Conservation (phyloP, 2,329 filamentous ascomycete species). For the Hypoxylon sp. region DNA sequence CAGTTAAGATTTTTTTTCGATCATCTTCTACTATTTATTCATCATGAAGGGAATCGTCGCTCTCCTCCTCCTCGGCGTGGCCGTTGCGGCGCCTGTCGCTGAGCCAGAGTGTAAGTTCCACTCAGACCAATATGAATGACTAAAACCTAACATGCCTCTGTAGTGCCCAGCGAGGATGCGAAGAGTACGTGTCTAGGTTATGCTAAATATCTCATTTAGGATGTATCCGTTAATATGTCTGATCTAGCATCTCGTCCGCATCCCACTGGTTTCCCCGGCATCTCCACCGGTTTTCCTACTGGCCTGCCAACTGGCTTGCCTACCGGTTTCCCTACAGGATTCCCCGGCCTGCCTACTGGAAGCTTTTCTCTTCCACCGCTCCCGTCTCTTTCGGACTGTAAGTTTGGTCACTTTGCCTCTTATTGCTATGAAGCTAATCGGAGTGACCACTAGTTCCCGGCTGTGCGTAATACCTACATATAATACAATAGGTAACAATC, state of each 20-base stretch:
- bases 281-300: constrained; percentile 3
- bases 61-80: constrained; percentile 29
- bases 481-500: too few species aligned
- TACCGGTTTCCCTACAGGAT: too few species aligned
- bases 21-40: constrained; percentile 1
- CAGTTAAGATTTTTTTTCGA: constrained; percentile 2
- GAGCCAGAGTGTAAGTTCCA: constrained; percentile 13
- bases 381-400: constrained; percentile 20
- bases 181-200: constrained; percentile 1
- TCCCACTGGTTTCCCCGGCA: not conserved
- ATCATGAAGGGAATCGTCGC: constrained; percentile 32
- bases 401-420: not conserved
- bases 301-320: not conserved
- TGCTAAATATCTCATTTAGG: not conserved
- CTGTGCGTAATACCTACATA: constrained; percentile 14
- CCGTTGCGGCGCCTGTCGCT: constrained; percentile 22
- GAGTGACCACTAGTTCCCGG: constrained; percentile 6
- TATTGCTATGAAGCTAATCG: constrained; percentile 8
- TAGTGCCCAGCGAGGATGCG: constrained; percentile 16
- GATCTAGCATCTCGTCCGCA: constrained; percentile 13
- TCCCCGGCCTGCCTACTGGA: constrained; percentile 11
- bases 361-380: constrained; percentile 14
- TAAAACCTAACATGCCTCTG: constrained; percentile 5
- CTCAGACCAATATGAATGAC: not conserved
- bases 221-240: not conserved